phyloP scores from a whole-genome alignment of 768 basidiomycete species.

The Leccinellum luteum region DNA sequence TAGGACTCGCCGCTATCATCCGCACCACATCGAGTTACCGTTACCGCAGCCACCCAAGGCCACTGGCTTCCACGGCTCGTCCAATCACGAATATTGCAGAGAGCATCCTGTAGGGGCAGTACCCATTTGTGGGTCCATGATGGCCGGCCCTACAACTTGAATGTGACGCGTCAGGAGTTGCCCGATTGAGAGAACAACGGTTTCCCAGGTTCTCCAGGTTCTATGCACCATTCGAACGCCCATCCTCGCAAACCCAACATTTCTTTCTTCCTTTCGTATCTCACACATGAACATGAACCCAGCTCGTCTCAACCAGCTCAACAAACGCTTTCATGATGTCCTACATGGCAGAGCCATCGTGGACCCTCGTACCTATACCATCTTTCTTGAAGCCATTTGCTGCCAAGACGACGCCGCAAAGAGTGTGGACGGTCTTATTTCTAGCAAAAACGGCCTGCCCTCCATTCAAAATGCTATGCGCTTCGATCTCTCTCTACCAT shows the following conservation, averaged over 20 bases:
- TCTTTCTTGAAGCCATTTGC: constrained; percentile 49
- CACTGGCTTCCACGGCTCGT: background rate
- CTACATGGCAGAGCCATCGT: constrained; percentile 30
- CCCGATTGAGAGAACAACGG: background rate
- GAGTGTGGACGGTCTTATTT: constrained; percentile 39
- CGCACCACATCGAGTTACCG: no score
- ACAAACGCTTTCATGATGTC: constrained; percentile 35
- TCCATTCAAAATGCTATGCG: constrained; percentile 45
- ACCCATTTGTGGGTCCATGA: background rate
- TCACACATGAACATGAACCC: constrained; percentile 15
- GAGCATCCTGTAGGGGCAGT: background rate
- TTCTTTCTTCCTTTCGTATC: background rate
- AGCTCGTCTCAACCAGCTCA: constrained; percentile 27
- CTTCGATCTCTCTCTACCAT: constrained; percentile 35
- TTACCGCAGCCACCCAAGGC: background rate
- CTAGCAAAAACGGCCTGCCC: constrained; percentile 34
- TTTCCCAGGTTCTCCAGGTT: background rate
- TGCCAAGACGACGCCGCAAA: constrained; percentile 37
- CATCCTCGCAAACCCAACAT: background rate
- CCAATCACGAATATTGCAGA: background rate
- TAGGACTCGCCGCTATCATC: background rate
- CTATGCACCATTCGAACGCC: background rate
- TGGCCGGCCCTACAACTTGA: no score
- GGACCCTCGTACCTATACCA: constrained; percentile 18
- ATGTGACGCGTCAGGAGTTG: background rate